These are phyloP conservation scores for Kluyveromyces aestuarii DNA, from an alignment of 805 yeast genomes.

Conservation along the genomic window DNA sequence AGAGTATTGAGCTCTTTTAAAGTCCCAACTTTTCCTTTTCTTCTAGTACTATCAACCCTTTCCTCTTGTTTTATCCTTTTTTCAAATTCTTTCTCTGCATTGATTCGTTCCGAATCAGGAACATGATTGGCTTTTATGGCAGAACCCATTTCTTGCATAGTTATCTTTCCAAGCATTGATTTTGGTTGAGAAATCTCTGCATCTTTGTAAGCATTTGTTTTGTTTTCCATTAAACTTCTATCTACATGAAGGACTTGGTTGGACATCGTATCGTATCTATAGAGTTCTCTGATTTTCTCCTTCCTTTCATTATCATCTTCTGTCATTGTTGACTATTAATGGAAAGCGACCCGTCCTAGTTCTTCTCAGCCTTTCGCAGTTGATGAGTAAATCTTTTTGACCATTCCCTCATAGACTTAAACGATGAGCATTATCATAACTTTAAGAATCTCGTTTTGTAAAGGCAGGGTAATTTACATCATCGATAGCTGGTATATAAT, in stretches of 20 bases:
- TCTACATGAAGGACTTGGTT: conserved; percentile 62
- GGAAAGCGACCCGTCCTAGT: not conserved
- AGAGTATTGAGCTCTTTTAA: conserved; percentile 38
- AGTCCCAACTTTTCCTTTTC: conserved; percentile 6
- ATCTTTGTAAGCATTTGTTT: conserved; percentile 31
- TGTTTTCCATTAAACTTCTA: conserved; percentile 38
- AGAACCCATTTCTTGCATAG: conserved; percentile 62
- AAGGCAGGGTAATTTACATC: too few species aligned
- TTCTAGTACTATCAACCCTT: not conserved
- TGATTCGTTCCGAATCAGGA: conserved; percentile 12
- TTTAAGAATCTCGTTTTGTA: too few species aligned
- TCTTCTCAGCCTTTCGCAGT: not conserved
- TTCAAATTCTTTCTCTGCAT: conserved; percentile 8
- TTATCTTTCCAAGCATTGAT: conserved; percentile 61
- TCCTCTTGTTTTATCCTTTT: conserved; percentile 2
- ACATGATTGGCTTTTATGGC: conserved; percentile 10
- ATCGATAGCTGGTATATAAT: too few species aligned
- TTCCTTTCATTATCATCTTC: conserved; percentile 8
- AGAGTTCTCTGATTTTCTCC: conserved; percentile 28
- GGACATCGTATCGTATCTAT: conserved; percentile 66
- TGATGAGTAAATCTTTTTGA: not conserved
- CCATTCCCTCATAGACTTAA: too few species aligned
- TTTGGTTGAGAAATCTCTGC: conserved; percentile 57
- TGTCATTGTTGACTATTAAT: conserved; percentile 6
- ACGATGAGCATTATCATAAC: too few species aligned